phyloP scores from a whole-genome alignment of 2,329 filamentous ascomycete species.

The Xylaria sp. region DNA sequence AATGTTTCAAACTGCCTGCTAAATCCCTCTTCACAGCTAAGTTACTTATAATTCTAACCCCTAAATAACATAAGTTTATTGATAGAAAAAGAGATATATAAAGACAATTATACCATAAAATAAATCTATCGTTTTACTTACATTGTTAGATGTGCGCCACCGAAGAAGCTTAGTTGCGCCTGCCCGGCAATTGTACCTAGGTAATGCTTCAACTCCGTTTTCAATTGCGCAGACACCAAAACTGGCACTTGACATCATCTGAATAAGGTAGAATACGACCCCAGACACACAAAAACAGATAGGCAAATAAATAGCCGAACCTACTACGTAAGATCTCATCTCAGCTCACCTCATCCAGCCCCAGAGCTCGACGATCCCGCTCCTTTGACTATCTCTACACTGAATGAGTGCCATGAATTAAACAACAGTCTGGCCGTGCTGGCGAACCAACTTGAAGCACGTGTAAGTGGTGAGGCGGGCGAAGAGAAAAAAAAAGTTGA shows the following conservation, averaged over 20 bases:
- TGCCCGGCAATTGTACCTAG: neutral
- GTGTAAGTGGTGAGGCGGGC: constrained; percentile 6
- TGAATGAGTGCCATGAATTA: neutral
- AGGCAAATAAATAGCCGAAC: neutral
- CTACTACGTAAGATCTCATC: constrained; percentile 33
- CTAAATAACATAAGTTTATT: no score
- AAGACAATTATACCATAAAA: no score
- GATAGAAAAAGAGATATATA: no score
- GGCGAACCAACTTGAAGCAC: constrained; percentile 15
- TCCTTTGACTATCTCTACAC: no score
- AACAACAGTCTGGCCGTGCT: neutral
- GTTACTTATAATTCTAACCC: no score
- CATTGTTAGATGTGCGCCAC: neutral
- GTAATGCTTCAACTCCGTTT: neutral
- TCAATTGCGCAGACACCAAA: neutral
- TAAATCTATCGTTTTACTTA: no score
- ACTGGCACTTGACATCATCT: constrained; percentile 20
- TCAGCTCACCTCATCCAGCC: constrained; percentile 35
- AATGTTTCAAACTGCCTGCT: no score
- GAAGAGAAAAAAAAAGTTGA: neutral
- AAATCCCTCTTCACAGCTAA: no score
- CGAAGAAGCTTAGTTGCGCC: neutral
- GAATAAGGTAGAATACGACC: constrained; percentile 18
- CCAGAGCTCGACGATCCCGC: constrained; percentile 30
- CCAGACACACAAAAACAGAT: neutral